A percentile compares a stretch with the other conserved stretches of the same genome.
phyloP scores from a whole-genome alignment of 371 early-diverging fungal species.

The Phascolomyces articulosus region DNA sequence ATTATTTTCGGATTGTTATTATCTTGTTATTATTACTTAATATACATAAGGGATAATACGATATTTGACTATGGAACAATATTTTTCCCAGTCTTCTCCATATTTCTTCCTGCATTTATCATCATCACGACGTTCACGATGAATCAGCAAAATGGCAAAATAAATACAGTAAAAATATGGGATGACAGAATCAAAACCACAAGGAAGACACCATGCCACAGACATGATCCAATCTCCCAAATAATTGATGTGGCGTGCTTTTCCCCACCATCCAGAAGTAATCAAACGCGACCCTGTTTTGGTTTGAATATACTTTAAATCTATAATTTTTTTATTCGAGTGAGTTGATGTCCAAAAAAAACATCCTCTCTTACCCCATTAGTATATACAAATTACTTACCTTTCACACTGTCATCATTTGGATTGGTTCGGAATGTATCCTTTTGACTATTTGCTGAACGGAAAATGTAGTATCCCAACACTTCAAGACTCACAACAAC shows the following conservation, averaged over 20 bases:
- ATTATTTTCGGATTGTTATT: not conserved
- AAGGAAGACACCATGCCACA: conserved; percentile 83
- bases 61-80: conserved; percentile 83
- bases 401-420: conserved; percentile 60
- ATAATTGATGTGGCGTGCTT: conserved; percentile 92
- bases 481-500: conserved; percentile 61
- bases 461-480: conserved; percentile 83
- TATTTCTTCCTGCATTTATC: conserved; percentile 89
- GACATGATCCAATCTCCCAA: conserved; percentile 90
- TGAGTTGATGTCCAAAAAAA: too few relatives aligned
- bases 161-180: conserved; percentile 94
- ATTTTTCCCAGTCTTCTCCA: conserved; percentile 90
- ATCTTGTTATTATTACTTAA: not conserved
- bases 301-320: conserved; percentile 83
- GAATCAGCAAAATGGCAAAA: conserved; percentile 85
- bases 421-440: conserved; percentile 83
- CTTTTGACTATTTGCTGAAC: conserved; percentile 88
- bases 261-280: conserved; percentile 93
- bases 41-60: conserved; percentile 80
- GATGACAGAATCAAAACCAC: conserved; percentile 65
- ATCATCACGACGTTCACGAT: conserved; percentile 90
- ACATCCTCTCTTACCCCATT: too few relatives aligned
- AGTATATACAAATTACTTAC: conserved; percentile 23
- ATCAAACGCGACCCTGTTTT: conserved; percentile 79
- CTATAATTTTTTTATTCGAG: conserved; percentile 25